phyloP scores from a whole-genome alignment of 768 basidiomycete species.

The Exsudoporus frostii region DNA sequence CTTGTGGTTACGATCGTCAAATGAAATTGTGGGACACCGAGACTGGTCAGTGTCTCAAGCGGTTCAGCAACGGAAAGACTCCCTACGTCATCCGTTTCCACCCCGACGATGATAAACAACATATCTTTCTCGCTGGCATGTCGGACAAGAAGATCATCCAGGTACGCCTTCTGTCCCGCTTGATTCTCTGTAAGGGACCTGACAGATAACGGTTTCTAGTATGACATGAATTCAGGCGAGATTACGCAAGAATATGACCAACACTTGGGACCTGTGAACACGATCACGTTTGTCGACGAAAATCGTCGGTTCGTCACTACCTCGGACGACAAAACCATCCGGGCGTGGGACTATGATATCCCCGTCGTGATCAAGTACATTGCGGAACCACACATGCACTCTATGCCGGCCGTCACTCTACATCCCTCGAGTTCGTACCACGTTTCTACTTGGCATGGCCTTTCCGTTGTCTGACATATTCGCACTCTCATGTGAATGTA shows the following conservation, averaged over 20 bases:
- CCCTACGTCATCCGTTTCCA: conserved; percentile 95
- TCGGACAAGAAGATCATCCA: conserved; percentile 99
- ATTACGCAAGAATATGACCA: conserved; percentile 99
- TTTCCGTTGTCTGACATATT: conserved; percentile 17
- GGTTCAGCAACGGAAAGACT: conserved; percentile 97
- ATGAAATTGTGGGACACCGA: conserved; percentile 99
- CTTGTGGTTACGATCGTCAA: conserved; percentile 92
- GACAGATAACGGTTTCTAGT: conserved; percentile 45
- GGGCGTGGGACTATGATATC: conserved; percentile 99
- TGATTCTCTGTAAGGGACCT: neutral
- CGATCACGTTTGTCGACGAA: conserved; percentile 98
- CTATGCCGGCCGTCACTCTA: conserved; percentile 96
- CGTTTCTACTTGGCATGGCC: conserved; percentile 2
- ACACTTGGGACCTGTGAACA: conserved; percentile 96
- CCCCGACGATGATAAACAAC: conserved; percentile 93
- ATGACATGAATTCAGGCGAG: conserved; percentile 92
- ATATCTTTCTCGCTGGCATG: conserved; percentile 98
- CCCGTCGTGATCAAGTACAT: conserved; percentile 99
- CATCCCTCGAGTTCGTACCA: conserved; percentile 84
- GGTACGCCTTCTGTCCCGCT: conserved; percentile 42
- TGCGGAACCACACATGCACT: conserved; percentile 99
- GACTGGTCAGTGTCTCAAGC: conserved; percentile 94
- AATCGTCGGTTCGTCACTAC: conserved; percentile 97
- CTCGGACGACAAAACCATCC: conserved; percentile 98
- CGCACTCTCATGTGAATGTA: conserved; percentile 23